Conservation (phyloP, 1,284 basidiomycete genomes). For the Pterulicium gracile region DNA sequence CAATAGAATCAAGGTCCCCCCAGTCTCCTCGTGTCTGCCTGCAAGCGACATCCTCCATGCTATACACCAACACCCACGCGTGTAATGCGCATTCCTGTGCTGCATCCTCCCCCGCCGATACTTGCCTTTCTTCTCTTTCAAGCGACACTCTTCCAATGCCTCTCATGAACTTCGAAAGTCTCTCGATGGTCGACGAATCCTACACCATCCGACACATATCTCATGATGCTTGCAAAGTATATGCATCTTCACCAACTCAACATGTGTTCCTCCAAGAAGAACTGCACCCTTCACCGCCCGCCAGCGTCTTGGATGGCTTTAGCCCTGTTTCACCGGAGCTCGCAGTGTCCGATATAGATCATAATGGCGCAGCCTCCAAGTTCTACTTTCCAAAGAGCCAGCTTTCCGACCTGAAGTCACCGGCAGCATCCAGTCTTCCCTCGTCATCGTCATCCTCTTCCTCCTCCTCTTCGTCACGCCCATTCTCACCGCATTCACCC, state of each 20-base stretch:
- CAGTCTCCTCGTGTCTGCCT: conserved; percentile 2
- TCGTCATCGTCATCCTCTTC: background rate
- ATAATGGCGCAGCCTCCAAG: no score
- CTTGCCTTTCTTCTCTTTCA: background rate
- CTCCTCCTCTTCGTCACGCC: background rate
- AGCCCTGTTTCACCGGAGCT: no score
- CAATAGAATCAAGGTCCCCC: background rate
- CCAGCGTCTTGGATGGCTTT: no score
- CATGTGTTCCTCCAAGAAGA: no score
- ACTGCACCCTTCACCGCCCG: no score
- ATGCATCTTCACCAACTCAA: background rate
- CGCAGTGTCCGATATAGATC: no score
- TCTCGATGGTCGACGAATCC: background rate
- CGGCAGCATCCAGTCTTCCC: no score
- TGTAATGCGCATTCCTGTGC: background rate
- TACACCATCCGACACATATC: background rate
- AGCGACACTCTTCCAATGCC: background rate
- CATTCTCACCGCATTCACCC: background rate
- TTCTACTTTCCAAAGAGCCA: no score
- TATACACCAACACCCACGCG: background rate
- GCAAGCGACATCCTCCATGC: background rate
- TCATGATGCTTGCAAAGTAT: background rate
- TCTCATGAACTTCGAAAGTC: background rate
- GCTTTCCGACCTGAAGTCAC: no score
- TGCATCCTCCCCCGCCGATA: background rate